These are phyloP conservation scores for Solanum etuberosum DNA, from an alignment of 257 asterid species.

Conservation along the genomic window DNA sequence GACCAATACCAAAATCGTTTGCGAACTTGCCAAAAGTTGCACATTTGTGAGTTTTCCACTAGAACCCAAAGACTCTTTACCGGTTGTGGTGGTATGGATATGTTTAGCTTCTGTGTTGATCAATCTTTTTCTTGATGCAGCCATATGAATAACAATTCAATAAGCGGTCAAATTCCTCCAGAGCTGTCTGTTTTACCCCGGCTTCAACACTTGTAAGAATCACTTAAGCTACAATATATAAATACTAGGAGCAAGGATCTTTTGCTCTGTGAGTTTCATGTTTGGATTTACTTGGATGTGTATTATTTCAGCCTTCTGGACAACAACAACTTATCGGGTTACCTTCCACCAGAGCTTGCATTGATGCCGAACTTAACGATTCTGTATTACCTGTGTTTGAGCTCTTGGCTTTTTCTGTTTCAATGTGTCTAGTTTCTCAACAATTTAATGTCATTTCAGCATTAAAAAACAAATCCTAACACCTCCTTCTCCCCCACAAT, in stretches of 20 bases:
- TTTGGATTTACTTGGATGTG: background rate
- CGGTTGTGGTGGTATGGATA: background rate
- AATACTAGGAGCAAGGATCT: background rate
- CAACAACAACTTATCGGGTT: slow-evolving; percentile 84
- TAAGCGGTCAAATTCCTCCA: slow-evolving; percentile 80
- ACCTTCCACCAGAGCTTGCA: slow-evolving; percentile 78
- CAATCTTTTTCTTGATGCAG: slow-evolving; percentile 32
- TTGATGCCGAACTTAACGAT: slow-evolving; percentile 44
- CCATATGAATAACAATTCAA: slow-evolving; percentile 97
- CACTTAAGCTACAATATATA: background rate
- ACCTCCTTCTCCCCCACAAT: background rate
- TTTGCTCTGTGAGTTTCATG: background rate
- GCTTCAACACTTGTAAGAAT: slow-evolving; percentile 86
- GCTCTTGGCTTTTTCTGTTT: background rate
- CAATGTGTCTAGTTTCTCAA: background rate
- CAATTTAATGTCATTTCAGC: background rate
- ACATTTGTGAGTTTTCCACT: slow-evolving; percentile 54
- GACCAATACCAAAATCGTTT: slow-evolving; percentile 66
- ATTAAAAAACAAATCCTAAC: background rate
- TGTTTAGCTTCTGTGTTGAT: background rate
- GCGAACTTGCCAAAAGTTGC: slow-evolving; percentile 49
- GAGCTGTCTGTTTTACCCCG: slow-evolving; percentile 69
- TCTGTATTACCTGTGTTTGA: slow-evolving; percentile 34
- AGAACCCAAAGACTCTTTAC: background rate
- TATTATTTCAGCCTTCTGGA: slow-evolving; percentile 71